These are phyloP conservation scores for Coprinellus aureogranulatus DNA, from an alignment of 768 basidiomycete species.

Conservation along the genomic window DNA sequence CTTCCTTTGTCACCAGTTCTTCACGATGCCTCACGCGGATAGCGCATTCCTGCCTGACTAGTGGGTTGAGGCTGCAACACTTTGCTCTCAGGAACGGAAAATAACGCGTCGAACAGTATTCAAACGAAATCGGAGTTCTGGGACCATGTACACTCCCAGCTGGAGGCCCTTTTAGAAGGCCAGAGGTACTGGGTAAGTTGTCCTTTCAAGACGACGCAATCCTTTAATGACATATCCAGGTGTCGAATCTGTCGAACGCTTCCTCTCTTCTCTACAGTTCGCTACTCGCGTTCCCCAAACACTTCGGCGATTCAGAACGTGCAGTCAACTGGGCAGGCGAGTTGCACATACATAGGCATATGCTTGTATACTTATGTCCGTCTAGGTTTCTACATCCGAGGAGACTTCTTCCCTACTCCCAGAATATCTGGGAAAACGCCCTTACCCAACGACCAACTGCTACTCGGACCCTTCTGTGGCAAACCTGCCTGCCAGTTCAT, in stretches of 20 bases:
- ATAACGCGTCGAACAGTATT: constrained; percentile 39
- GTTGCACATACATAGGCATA: constrained; percentile 25
- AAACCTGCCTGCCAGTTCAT: constrained; percentile 91
- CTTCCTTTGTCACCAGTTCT: background rate
- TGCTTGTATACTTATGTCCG: background rate
- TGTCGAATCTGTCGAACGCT: constrained; percentile 85
- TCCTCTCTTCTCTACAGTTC: constrained; percentile 79
- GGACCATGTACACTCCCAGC: constrained; percentile 66
- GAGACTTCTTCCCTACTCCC: constrained; percentile 58
- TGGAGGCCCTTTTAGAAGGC: constrained; percentile 59
- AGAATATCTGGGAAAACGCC: constrained; percentile 18
- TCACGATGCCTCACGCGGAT: constrained; percentile 81
- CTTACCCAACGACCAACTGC: constrained; percentile 35
- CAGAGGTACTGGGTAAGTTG: constrained; percentile 72
- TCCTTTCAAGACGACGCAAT: background rate
- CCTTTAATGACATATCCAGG: constrained; percentile 36
- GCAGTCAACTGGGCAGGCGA: constrained; percentile 94
- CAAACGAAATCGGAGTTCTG: constrained; percentile 78
- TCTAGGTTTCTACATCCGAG: constrained; percentile 82
- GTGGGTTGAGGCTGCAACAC: constrained; percentile 20
- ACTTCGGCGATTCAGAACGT: constrained; percentile 62
- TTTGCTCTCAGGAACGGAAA: background rate
- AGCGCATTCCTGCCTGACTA: constrained; percentile 64
- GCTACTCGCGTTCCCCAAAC: constrained; percentile 58
- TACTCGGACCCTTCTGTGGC: constrained; percentile 86